These are phyloP conservation scores for Akebia trifoliata DNA, from an alignment of 164 flowering plant species.

Conservation along the genomic window DNA sequence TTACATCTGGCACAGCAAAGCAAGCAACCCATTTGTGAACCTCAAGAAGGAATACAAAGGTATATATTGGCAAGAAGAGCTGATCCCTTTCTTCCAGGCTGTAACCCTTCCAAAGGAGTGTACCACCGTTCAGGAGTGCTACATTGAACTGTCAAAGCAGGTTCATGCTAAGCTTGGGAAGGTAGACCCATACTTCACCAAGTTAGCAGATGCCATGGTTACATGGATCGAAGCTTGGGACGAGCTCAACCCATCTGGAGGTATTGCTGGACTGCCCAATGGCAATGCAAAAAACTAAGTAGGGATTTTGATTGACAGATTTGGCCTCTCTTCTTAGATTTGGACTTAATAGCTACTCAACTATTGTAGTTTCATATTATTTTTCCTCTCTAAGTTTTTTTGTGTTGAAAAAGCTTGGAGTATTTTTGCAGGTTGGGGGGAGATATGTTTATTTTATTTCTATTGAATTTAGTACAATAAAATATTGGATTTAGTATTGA, in stretches of 20 bases:
- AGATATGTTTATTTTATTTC: neutral
- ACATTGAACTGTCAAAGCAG: constrained; percentile 63
- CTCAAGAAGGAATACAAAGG: constrained; percentile 74
- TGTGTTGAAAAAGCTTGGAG: constrained; percentile 1
- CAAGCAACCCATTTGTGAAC: constrained; percentile 72
- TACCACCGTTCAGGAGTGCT: constrained; percentile 59
- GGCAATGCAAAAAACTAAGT: constrained; percentile 18
- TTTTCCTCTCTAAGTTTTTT: constrained; percentile 2
- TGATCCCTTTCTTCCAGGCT: constrained; percentile 72
- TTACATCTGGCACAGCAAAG: constrained; percentile 80
- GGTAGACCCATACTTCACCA: constrained; percentile 63
- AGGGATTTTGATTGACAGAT: neutral
- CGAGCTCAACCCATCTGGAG: constrained; percentile 55
- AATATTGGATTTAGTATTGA: too few species aligned
- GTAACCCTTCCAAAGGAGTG: constrained; percentile 52
- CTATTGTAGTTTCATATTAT: neutral
- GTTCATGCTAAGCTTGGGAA: constrained; percentile 58
- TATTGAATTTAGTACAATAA: constrained; percentile 14
- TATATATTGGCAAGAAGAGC: constrained; percentile 70
- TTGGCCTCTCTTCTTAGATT: neutral
- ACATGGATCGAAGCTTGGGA: constrained; percentile 86
- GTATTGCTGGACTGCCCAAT: constrained; percentile 22
- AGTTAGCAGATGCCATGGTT: constrained; percentile 73
- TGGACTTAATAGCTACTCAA: neutral
- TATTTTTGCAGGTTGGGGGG: constrained; percentile 10